These are phyloP conservation scores for Stenocarpella maydis DNA, from an alignment of 2,329 filamentous ascomycete species.

Conservation along the genomic window DNA sequence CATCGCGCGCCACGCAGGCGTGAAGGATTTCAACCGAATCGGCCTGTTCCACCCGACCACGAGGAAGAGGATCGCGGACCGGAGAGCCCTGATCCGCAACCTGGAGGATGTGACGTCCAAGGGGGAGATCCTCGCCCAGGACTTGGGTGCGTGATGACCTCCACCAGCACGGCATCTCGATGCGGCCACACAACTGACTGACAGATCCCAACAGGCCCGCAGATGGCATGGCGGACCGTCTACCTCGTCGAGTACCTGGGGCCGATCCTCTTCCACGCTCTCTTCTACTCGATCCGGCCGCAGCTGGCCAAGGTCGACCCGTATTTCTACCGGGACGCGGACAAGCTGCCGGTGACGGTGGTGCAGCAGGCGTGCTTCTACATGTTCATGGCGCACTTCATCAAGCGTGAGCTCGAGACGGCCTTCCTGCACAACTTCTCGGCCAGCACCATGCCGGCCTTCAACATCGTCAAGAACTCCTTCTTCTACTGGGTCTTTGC, in stretches of 20 bases:
- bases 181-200: background rate
- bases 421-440: slow-evolving; percentile 96
- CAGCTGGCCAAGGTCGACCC: slow-evolving; percentile 69
- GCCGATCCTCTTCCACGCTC: slow-evolving; percentile 85
- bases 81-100: slow-evolving; percentile 60
- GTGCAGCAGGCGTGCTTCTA: slow-evolving; percentile 77
- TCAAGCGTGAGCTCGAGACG: slow-evolving; percentile 96
- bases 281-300: slow-evolving; percentile 75
- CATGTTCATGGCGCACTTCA: slow-evolving; percentile 83
- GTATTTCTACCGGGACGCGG: slow-evolving; percentile 52
- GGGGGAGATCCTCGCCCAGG: slow-evolving; percentile 83
- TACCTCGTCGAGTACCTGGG: slow-evolving; percentile 96
- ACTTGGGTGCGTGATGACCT: slow-evolving; percentile 72
- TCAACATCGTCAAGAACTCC: slow-evolving; percentile 94
- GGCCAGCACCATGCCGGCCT: slow-evolving; percentile 88
- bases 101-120: slow-evolving; percentile 57
- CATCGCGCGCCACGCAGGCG: slow-evolving; percentile 59
- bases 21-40: slow-evolving; percentile 67
- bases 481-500: slow-evolving; percentile 91
- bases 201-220: slow-evolving; percentile 68
- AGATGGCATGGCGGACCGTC: slow-evolving; percentile 92
- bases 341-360: slow-evolving; percentile 63
- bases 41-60: slow-evolving; percentile 68
- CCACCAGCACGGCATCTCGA: background rate
- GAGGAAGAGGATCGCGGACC: slow-evolving; percentile 70